Evolutionary conservation across 192 early-diverging fungal species (phyloP).

Genomic region (Rhizoclosmatium globosum): DNA sequence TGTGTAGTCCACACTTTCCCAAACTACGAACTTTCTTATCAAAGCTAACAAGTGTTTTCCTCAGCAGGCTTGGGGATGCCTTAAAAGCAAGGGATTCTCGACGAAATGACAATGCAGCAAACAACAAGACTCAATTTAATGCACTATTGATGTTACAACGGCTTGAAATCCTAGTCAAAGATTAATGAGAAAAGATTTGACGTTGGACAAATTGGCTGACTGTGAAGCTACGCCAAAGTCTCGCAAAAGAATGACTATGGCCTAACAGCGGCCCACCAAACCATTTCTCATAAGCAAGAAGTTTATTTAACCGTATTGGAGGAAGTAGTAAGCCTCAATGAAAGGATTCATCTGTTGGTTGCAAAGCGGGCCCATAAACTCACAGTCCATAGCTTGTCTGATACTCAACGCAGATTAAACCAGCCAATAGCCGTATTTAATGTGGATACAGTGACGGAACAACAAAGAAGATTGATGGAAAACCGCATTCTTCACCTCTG

Average conservation of each 20-base stretch:
- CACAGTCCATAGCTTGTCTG: not conserved
- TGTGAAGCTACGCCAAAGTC: not conserved
- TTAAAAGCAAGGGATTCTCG: not conserved
- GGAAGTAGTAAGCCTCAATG: not conserved
- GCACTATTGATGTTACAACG: not conserved
- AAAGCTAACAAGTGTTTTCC: not conserved
- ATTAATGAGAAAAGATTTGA: not conserved
- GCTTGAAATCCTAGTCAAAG: not conserved
- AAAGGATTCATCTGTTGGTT: not conserved
- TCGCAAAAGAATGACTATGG: not conserved
- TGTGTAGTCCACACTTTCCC: no score
- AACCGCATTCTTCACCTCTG: not conserved
- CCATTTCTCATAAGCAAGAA: not conserved
- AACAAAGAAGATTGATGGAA: not conserved
- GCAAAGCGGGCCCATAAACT: not conserved
- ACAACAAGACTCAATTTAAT: not conserved
- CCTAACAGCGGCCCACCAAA: not conserved
- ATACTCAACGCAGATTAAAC: not conserved
- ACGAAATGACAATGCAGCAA: not conserved
- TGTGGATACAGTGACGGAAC: not conserved
- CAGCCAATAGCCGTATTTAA: not conserved
- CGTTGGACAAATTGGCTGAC: not conserved
- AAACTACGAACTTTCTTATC: not conserved
- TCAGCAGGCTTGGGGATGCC: not conserved
- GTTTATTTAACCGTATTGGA: not conserved